phyloP scores from a whole-genome alignment of 306 rosid species.

The Fagus crenata region DNA sequence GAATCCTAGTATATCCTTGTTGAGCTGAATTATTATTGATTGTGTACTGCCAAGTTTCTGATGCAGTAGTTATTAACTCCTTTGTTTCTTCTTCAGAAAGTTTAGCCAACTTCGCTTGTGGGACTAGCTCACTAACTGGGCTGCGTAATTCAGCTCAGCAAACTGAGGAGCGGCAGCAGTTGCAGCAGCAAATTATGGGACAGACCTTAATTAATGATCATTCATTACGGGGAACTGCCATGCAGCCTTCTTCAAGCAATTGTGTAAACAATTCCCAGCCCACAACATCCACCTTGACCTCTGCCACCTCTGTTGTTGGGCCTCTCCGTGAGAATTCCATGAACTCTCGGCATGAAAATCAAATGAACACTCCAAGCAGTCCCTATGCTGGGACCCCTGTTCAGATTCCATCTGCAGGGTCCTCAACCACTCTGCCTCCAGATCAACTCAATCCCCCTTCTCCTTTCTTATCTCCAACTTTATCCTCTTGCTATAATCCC shows the following conservation, averaged over 20 bases:
- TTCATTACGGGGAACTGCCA: conserved; percentile 51
- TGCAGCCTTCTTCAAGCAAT: conserved; percentile 66
- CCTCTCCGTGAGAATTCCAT: conserved; percentile 91
- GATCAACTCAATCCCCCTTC: conserved; percentile 61
- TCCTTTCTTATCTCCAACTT: conserved; percentile 76
- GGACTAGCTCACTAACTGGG: conserved; percentile 59
- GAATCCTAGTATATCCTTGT: no score
- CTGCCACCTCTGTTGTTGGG: conserved; percentile 84
- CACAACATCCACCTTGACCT: conserved; percentile 65
- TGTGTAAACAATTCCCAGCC: conserved; percentile 65
- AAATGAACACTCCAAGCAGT: conserved; percentile 72
- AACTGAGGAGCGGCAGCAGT: conserved; percentile 55
- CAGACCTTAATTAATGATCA: conserved; percentile 56
- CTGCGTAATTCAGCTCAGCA: conserved; percentile 57
- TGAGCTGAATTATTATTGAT: no score
- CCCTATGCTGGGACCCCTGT: conserved; percentile 78
- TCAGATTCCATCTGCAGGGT: conserved; percentile 82
- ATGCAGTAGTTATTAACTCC: background rate
- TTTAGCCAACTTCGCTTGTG: conserved; percentile 82
- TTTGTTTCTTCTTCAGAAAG: conserved; percentile 56
- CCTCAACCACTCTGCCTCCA: conserved; percentile 65
- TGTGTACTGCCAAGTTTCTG: background rate
- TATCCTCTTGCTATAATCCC: conserved; percentile 69
- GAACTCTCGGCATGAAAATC: conserved; percentile 72
- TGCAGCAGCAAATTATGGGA: conserved; percentile 49